Base-by-base conservation (phyloP, 225 moss, liverwort and hornwort species). In the Physcomitrellopsis africana region DNA sequence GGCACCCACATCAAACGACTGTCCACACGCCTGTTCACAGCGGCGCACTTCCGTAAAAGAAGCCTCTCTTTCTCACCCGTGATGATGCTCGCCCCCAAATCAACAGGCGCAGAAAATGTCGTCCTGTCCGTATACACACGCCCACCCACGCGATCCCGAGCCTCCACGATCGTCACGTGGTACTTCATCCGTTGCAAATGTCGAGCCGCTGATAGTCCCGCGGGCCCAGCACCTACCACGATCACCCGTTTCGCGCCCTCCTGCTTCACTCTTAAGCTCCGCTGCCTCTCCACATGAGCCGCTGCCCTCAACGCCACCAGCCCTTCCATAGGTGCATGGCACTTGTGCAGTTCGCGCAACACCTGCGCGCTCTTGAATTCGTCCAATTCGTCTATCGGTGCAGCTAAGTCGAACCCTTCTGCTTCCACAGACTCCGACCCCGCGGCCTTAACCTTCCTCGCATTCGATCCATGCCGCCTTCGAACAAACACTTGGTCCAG, bases 301-400 rank as follows among this genome's bases (percentile, higher is more conserved):
- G 80, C 78, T 63, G 78, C 82, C 60, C 81, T 78, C 65, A 87
- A 81, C 2, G 81, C 84, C 54, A 78, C 83, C 63, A 88, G 51
- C 14, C 85, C 85, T 76, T 85, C 85, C 55, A 81, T 66, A 19
- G 74, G 81, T 48, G 79, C 63, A 68, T 52, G 78, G 53, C 76
- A 84, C 58, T 87, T 90, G 76, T 82, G 90, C 73, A 90, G 43
- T 45, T 87, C 65, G 17, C 83, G 90, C 44, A 90, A 71, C 57
- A 90, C 90, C 79, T 90, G 87, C 16, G 90, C 90, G 62, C 90
- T 90, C 43, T 87, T 90, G 54, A 90, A 84, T 60, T 87, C 90
- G 29, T 85, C 87, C 10, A 88, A 67, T 57, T 88, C 88, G 78
- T 87, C 87, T 74, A 81, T 90, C 5, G 69, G 29, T 24, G 13